phyloP scores from a whole-genome alignment of 177 flowering plant species.

The Tripterygium wilfordii region DNA sequence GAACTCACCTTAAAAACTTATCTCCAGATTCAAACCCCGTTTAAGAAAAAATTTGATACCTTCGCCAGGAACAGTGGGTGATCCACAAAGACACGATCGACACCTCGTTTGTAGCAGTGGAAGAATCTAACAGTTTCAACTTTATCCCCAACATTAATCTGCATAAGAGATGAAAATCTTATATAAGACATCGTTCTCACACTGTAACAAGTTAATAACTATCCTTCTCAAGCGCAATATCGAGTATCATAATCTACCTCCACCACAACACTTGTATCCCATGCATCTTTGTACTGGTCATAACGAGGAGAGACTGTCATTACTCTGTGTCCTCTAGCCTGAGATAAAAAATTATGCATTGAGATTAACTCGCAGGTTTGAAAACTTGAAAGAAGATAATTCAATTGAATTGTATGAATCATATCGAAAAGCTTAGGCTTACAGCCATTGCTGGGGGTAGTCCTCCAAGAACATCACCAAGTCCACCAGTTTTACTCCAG shows the following conservation, averaged over 20 bases:
- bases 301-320: constrained; percentile 89
- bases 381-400: too few species aligned
- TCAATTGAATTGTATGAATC: too few species aligned
- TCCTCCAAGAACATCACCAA: constrained; percentile 96
- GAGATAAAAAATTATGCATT: constrained; percentile 1
- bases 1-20: background rate
- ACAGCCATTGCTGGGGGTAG: constrained; percentile 98
- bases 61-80: constrained; percentile 86
- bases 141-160: constrained; percentile 71
- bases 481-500: constrained; percentile 98
- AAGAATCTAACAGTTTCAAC: constrained; percentile 72
- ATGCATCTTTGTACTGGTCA: constrained; percentile 92
- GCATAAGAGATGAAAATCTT: too few species aligned
- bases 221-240: too few species aligned
- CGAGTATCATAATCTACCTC: constrained; percentile 60
- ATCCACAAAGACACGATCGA: constrained; percentile 95
- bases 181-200: too few species aligned
- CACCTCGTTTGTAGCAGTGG: constrained; percentile 93
- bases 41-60: too few species aligned
- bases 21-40: too few species aligned
- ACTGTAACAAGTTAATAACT: too few species aligned
- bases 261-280: constrained; percentile 73
- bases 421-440: too few species aligned
- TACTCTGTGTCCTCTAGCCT: constrained; percentile 91
- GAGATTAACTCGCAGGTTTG: too few species aligned